Base-by-base conservation (phyloP, 371 early-diverging fungal genomes). In the Umbelopsis sp. region DNA sequence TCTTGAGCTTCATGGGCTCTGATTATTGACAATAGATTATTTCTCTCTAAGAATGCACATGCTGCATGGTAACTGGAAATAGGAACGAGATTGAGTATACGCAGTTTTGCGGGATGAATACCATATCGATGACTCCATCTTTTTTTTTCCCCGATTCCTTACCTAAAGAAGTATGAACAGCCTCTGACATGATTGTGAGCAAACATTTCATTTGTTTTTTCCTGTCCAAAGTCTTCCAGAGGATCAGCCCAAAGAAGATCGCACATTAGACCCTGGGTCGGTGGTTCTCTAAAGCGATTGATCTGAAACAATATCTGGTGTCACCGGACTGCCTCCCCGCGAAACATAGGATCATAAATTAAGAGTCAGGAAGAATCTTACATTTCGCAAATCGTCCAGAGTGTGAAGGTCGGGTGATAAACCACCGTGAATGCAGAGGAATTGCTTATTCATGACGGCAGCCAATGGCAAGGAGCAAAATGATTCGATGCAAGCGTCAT, bases 211-310 rank as follows among this genome's bases (percentile, higher is more conserved):
- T 86, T 86, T 7, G 87, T 90, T 65, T 89, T 86, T 76, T 97
- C 97, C 69, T 93, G 89, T n/a, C 95, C 97, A 89, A 94, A 97
- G 68, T 95, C 96, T 74, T 95, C 96, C 66, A 92, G 80, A 41
- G 99, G 99, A 82, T 99, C 99, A 7, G 99, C 91, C 99, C 99
- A 99, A 51, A 99, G 80, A 20, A 98, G 76, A 86, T 99, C 99
- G 75, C 97, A 96, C 93, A 99, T 93, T 50, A 97, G 72, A 35
- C 99, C 99, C 67, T 93, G 92, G 0, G 94, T 96, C 12, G 97
- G 96, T 37, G 97, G 94, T 73, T 99, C 99, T 25, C 90, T 81
- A 85, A 97, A 97, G n/a, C 99, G 86, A 82, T 97, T 89, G 73
- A 98, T 86, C 87, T 93, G 69, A n/a, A 24, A 69, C 18, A 22